Evolutionary conservation across 192 early-diverging fungal genomes (phyloP).

Genomic region (Coemansia sp.): DNA sequence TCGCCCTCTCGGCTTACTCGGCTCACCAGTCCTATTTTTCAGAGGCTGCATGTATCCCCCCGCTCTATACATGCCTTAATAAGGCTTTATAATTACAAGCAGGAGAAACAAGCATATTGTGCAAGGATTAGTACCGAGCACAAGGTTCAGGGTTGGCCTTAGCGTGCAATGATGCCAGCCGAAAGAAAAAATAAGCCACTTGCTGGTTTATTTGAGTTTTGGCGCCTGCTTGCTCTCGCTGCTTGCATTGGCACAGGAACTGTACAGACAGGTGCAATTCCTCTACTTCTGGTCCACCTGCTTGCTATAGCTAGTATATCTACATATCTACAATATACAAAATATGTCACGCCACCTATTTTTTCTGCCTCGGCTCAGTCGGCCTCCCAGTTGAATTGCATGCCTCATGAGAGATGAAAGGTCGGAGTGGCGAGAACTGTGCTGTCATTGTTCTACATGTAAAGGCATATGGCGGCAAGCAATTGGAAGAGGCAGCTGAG

Average conservation of each 20-base stretch:
- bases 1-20: not conserved
- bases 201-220: not conserved
- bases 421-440: conserved; percentile 8
- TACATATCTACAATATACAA: not conserved
- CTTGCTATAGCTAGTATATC: not conserved
- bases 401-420: conserved; percentile 8
- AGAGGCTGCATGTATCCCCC: not conserved
- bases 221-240: not conserved
- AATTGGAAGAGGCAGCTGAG: not conserved
- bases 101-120: conserved; percentile 5
- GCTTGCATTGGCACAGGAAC: not conserved
- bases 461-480: conserved; percentile 2
- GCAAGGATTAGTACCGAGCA: conserved; percentile 8
- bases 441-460: not conserved
- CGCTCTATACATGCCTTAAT: conserved; percentile 1
- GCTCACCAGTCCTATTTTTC: conserved; percentile 12
- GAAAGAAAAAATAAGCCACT: not conserved
- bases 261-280: not conserved
- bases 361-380: not conserved
- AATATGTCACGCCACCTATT: conserved; percentile 2
- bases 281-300: not conserved
- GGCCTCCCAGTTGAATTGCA: not conserved
- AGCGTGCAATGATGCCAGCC: not conserved
- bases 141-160: not conserved
- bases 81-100: conserved; percentile 12